Conservation (phyloP, 2,329 filamentous ascomycete genomes). For the Aspergillus chevalieri region DNA sequence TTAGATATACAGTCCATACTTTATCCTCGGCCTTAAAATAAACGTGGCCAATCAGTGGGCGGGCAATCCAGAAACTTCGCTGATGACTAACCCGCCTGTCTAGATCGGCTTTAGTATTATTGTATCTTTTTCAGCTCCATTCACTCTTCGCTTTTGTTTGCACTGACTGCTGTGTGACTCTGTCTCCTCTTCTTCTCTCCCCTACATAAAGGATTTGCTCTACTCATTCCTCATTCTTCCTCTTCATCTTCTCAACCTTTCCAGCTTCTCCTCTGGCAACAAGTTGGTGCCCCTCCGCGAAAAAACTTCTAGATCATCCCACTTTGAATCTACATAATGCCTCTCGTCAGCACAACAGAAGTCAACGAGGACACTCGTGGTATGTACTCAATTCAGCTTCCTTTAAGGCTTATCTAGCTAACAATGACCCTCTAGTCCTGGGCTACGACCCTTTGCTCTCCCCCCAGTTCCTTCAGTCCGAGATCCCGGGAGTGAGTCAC, state of each 20-base stretch:
- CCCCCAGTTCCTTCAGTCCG: slow-evolving; percentile 76
- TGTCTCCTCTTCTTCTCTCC: background rate
- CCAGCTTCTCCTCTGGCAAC: background rate
- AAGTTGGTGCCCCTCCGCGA: background rate
- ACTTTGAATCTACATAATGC: slow-evolving; percentile 26
- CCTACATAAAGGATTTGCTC: background rate
- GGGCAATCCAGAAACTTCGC: too few species aligned
- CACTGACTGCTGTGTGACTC: background rate
- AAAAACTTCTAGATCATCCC: background rate
- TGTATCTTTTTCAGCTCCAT: too few species aligned
- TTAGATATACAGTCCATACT: too few species aligned
- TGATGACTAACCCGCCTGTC: too few species aligned
- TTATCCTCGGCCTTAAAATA: too few species aligned
- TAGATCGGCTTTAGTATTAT: too few species aligned
- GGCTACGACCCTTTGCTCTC: slow-evolving; percentile 92
- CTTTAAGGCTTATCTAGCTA: background rate
- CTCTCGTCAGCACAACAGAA: slow-evolving; percentile 36
- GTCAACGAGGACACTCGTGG: slow-evolving; percentile 42
- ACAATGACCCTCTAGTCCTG: slow-evolving; percentile 56
- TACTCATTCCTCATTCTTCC: background rate
- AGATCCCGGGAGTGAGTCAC: slow-evolving; percentile 63
- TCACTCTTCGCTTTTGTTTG: too few species aligned
- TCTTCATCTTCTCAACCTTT: background rate
- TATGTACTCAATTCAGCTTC: slow-evolving; percentile 17
- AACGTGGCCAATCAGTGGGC: too few species aligned